Percentiles rank a stretch among this genome's conserved stretches.
Evolutionary conservation across 2,329 filamentous ascomycete genomes (phyloP).

Genomic region (Aspergillus floridensis): DNA sequence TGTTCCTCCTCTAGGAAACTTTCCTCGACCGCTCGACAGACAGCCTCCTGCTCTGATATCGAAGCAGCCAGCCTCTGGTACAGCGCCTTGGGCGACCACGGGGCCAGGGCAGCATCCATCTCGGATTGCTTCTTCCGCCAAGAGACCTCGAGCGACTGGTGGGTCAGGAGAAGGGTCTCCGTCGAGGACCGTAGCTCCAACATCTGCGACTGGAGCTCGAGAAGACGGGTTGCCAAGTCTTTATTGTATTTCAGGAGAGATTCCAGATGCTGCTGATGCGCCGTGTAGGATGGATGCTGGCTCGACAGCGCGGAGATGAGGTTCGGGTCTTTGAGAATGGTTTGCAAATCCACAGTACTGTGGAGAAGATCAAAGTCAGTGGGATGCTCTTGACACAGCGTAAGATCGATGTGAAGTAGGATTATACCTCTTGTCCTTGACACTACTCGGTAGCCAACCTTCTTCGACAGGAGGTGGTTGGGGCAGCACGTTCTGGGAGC

Average conservation of each 20-base stretch:
- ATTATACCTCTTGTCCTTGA: slow-evolving; percentile 79
- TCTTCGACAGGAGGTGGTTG: slow-evolving; percentile 52
- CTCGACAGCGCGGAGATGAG: slow-evolving; percentile 75
- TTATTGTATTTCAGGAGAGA: slow-evolving; percentile 69
- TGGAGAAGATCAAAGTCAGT: slow-evolving; percentile 2
- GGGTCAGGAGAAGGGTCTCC: slow-evolving; percentile 76
- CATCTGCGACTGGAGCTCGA: slow-evolving; percentile 49
- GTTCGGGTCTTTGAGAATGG: slow-evolving; percentile 68
- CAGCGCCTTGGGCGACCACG: slow-evolving; percentile 81
- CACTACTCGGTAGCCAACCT: slow-evolving; percentile 69
- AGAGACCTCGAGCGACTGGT: slow-evolving; percentile 85
- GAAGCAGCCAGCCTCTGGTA: slow-evolving; percentile 77
- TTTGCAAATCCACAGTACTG: slow-evolving; percentile 58
- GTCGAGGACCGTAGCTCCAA: slow-evolving; percentile 60
- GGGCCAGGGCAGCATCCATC: slow-evolving; percentile 79
- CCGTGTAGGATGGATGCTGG: slow-evolving; percentile 68
- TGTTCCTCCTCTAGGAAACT: slow-evolving; percentile 74
- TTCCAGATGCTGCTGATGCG: slow-evolving; percentile 64
- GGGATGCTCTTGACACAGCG: background rate
- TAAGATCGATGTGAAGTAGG: slow-evolving; percentile 11
- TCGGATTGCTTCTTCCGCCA: slow-evolving; percentile 86
- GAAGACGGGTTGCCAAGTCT: slow-evolving; percentile 56
- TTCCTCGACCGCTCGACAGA: slow-evolving; percentile 83
- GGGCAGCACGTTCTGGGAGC: slow-evolving; percentile 19
- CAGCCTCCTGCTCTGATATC: slow-evolving; percentile 75